A percentile compares a stretch with the other conserved stretches of the same genome.
Conservation (phyloP, 345 rosid genomes). For the Syzygium jambos region DNA sequence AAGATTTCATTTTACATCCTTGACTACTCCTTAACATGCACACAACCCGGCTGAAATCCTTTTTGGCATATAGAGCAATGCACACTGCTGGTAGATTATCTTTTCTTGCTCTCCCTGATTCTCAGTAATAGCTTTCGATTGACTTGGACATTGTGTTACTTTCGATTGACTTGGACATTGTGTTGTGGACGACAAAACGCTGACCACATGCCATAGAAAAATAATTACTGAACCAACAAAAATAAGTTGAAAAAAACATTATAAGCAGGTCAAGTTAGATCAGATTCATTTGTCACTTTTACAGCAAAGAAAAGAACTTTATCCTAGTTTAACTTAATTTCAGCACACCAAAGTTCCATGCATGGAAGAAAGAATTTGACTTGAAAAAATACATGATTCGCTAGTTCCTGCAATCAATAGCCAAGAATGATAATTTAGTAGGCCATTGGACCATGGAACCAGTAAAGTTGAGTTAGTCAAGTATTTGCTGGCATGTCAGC, state of each 20-base stretch:
- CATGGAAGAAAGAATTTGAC: not conserved
- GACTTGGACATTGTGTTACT: too few relatives aligned
- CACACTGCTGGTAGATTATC: slow-evolving; percentile 47
- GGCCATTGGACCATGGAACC: not conserved
- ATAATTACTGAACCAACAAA: not conserved
- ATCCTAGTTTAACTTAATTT: not conserved
- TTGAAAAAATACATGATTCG: not conserved
- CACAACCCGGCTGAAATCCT: too few relatives aligned
- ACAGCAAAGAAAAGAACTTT: not conserved
- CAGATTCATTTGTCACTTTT: not conserved
- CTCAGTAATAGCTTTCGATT: slow-evolving; percentile 88
- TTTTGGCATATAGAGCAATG: too few relatives aligned
- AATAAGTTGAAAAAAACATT: not conserved
- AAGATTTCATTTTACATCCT: too few relatives aligned
- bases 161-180: too few relatives aligned
- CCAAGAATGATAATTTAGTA: not conserved
- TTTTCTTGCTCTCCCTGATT: slow-evolving; percentile 85
- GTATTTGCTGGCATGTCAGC: not conserved
- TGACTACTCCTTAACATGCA: too few relatives aligned
- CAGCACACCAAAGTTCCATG: not conserved
- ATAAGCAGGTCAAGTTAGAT: not conserved
- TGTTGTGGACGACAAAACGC: slow-evolving; percentile 91
- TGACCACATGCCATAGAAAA: slow-evolving; percentile 9
- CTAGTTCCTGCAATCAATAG: not conserved
- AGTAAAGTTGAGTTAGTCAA: not conserved